A percentile compares a stretch with the other conserved stretches of the same genome.
Conservation (phyloP, 73 alveolate genomes). For the Loxodes magnus region DNA sequence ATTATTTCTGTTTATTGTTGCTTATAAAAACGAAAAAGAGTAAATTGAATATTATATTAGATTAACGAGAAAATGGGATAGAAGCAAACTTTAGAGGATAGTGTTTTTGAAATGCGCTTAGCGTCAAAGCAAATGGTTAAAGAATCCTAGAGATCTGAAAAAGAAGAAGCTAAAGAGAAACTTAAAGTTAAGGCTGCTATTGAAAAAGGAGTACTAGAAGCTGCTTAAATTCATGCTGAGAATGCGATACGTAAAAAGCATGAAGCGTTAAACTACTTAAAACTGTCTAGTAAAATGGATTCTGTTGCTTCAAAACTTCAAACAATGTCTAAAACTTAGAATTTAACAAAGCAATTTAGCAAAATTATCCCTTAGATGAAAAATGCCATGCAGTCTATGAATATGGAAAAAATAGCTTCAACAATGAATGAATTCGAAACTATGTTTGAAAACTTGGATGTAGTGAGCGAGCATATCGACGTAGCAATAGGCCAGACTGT, state of each 20-base stretch:
- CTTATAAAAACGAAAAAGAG: too few relatives aligned
- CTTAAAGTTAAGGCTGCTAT: conserved; percentile 12
- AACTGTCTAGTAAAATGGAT: conserved; percentile 52
- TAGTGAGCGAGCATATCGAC: conserved; percentile 40
- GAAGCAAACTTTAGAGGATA: too few relatives aligned
- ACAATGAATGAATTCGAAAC: conserved; percentile 47
- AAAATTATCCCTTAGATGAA: conserved; percentile 24
- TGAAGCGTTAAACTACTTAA: conserved; percentile 43
- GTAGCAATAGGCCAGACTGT: conserved; percentile 25
- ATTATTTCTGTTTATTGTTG: too few relatives aligned
- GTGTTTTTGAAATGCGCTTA: conserved; percentile 7
- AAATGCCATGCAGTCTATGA: conserved; percentile 27
- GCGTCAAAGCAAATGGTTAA: conserved; percentile 5
- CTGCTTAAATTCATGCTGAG: conserved; percentile 55
- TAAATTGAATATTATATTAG: too few relatives aligned
- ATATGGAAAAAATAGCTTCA: conserved; percentile 28
- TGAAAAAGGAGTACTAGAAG: conserved; percentile 23
- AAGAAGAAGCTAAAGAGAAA: conserved; percentile 31
- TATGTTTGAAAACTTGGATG: conserved; percentile 57
- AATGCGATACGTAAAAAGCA: conserved; percentile 50
- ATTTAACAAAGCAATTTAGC: conserved; percentile 27
- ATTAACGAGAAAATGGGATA: too few relatives aligned
- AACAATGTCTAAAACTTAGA: conserved; percentile 43
- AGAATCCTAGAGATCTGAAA: conserved; percentile 2
- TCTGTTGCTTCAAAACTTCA: conserved; percentile 46